Percentiles rank a stretch among this genome's conserved stretches.
Conservation (phyloP, 305 asterid genomes). For the Fraxinus albicans region DNA sequence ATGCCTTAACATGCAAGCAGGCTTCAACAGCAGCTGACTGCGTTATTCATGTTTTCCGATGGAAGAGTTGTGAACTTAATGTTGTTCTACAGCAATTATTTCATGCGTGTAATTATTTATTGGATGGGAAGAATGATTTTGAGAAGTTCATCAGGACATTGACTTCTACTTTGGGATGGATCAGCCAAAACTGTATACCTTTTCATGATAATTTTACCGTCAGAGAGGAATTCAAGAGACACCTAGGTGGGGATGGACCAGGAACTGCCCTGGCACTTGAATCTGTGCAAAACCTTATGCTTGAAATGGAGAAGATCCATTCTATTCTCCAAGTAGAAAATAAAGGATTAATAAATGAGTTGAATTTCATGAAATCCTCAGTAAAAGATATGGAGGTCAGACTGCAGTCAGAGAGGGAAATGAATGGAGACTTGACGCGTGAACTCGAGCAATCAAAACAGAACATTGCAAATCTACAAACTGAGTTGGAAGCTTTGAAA, state of each 20-base stretch:
- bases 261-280: slow-evolving; percentile 50
- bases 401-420: slow-evolving; percentile 28
- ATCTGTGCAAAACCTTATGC: slow-evolving; percentile 48
- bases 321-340: slow-evolving; percentile 46
- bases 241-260: slow-evolving; percentile 49
- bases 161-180: slow-evolving; percentile 36
- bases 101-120: slow-evolving; percentile 26
- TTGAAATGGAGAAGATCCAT: slow-evolving; percentile 50
- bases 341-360: slow-evolving; percentile 46
- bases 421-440: slow-evolving; percentile 25
- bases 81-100: slow-evolving; percentile 30
- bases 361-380: slow-evolving; percentile 25
- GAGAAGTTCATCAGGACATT: slow-evolving; percentile 42
- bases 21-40: slow-evolving; percentile 21
- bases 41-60: slow-evolving; percentile 35
- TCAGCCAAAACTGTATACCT: slow-evolving; percentile 29
- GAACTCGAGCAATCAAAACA: slow-evolving; percentile 37
- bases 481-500: slow-evolving; percentile 43
- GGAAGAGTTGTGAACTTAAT: slow-evolving; percentile 37
- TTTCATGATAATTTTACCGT: slow-evolving; percentile 22
- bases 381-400: slow-evolving; percentile 27
- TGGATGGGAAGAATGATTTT: slow-evolving; percentile 33
- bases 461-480: slow-evolving; percentile 27
- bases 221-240: slow-evolving; percentile 47
- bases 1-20: slow-evolving; percentile 4